These are phyloP conservation scores for Linum trigynum DNA, from an alignment of 345 rosid genomes.

Conservation along the genomic window DNA sequence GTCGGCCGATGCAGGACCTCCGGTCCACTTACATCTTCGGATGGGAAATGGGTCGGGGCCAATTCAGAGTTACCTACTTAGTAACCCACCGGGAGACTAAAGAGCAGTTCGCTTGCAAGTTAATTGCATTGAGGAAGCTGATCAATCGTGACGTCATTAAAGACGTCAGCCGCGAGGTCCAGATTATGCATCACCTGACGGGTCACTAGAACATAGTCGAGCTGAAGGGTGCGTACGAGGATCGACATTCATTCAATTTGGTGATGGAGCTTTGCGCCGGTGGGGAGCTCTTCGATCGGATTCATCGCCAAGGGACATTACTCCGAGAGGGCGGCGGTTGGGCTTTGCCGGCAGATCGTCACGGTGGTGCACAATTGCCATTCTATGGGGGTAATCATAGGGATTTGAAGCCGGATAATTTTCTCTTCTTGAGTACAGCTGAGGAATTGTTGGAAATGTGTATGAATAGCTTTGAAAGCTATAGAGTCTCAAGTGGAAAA, in stretches of 20 bases:
- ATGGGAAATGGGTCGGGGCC: constrained; percentile 90
- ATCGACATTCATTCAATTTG: constrained; percentile 65
- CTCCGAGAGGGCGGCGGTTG: constrained; percentile 86
- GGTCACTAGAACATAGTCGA: constrained; percentile 94
- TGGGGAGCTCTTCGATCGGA: constrained; percentile 93
- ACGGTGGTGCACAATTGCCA: constrained; percentile 88
- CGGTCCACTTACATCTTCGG: constrained; percentile 52
- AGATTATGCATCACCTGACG: constrained; percentile 96
- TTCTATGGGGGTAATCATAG: constrained; percentile 77
- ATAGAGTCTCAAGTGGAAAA: no score
- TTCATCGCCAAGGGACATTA: constrained; percentile 87
- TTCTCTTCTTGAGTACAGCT: constrained; percentile 51
- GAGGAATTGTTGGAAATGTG: no score
- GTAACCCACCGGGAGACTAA: constrained; percentile 74
- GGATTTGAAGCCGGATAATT: constrained; percentile 38
- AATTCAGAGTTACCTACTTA: constrained; percentile 77
- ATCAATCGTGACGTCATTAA: constrained; percentile 70
- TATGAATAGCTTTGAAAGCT: no score
- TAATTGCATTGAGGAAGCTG: constrained; percentile 78
- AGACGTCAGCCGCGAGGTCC: constrained; percentile 93
- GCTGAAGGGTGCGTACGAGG: constrained; percentile 87
- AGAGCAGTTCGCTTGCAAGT: constrained; percentile 75
- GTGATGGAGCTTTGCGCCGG: constrained; percentile 92
- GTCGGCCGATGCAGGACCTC: constrained; percentile 79
- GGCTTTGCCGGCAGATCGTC: constrained; percentile 76